A percentile compares a stretch with the other conserved stretches of the same genome.
Conservation (phyloP, 129 eudicot species). For the Mikania micrantha region DNA sequence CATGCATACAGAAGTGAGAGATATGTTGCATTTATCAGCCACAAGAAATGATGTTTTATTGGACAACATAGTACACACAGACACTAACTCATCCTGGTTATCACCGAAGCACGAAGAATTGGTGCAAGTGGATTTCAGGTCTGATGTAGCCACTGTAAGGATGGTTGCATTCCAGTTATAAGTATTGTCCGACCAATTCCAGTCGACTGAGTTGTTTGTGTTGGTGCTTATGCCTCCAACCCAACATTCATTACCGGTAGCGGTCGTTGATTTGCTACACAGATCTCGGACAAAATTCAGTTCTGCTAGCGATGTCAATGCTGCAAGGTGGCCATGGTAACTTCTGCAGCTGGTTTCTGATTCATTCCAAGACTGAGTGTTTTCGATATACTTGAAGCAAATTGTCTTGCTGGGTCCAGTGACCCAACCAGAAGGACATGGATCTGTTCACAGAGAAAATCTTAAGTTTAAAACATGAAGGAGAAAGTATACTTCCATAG, state of each 20-base stretch:
- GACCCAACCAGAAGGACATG: slow-evolving; percentile 64
- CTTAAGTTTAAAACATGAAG: neutral
- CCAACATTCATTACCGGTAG: slow-evolving; percentile 63
- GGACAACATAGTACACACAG: slow-evolving; percentile 48
- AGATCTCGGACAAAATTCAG: slow-evolving; percentile 39
- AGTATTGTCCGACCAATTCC: slow-evolving; percentile 77
- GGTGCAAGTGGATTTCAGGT: slow-evolving; percentile 35
- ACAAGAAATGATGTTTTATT: slow-evolving; percentile 38
- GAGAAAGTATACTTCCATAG: no score
- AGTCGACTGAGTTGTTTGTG: slow-evolving; percentile 18
- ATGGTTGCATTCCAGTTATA: slow-evolving; percentile 50
- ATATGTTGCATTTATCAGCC: slow-evolving; percentile 51
- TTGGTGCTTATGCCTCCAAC: slow-evolving; percentile 60
- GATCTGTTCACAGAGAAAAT: slow-evolving; percentile 36
- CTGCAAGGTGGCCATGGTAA: slow-evolving; percentile 58
- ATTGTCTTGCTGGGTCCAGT: slow-evolving; percentile 35
- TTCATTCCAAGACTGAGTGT: slow-evolving; percentile 58
- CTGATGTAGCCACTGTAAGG: slow-evolving; percentile 22
- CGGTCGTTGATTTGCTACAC: slow-evolving; percentile 32
- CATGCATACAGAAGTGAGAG: slow-evolving; percentile 71
- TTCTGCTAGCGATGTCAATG: slow-evolving; percentile 55
- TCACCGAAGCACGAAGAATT: slow-evolving; percentile 40
- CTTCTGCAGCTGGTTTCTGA: slow-evolving; percentile 57
- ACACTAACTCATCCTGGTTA: slow-evolving; percentile 24
- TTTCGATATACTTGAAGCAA: slow-evolving; percentile 40